phyloP scores from a whole-genome alignment of 164 flowering plant species.

The Piper longum region DNA sequence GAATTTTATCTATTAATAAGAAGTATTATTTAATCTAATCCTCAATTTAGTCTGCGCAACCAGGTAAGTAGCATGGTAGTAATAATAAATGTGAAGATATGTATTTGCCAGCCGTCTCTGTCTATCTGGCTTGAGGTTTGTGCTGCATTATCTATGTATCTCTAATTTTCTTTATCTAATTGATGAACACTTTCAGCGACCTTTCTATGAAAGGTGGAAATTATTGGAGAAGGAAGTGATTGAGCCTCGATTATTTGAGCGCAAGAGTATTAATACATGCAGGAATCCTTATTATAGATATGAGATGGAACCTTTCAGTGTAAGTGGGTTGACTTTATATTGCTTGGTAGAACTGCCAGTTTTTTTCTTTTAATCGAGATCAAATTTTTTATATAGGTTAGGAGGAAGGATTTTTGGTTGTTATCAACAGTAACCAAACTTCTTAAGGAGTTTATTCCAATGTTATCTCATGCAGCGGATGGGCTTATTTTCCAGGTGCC shows the following conservation, averaged over 20 bases:
- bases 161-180: background rate
- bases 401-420: constrained; percentile 95
- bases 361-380: background rate
- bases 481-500: constrained; percentile 97
- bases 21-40: no score
- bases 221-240: constrained; percentile 90
- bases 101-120: no score
- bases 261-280: constrained; percentile 33
- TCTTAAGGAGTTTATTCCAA: constrained; percentile 78
- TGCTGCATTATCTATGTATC: background rate
- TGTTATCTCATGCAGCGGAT: constrained; percentile 96
- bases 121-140: background rate
- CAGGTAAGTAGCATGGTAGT: no score
- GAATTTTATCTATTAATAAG: no score
- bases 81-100: no score
- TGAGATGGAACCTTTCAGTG: constrained; percentile 93
- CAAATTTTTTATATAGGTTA: constrained; percentile 34
- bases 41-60: no score
- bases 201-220: constrained; percentile 92
- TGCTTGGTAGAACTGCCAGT: background rate
- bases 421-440: constrained; percentile 74
- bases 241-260: constrained; percentile 82
- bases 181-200: constrained; percentile 38
- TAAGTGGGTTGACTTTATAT: constrained; percentile 14
- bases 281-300: constrained; percentile 72